Evolutionary conservation across 176 grass and related monocot species (phyloP).

Genomic region (Tuctoria greenei): DNA sequence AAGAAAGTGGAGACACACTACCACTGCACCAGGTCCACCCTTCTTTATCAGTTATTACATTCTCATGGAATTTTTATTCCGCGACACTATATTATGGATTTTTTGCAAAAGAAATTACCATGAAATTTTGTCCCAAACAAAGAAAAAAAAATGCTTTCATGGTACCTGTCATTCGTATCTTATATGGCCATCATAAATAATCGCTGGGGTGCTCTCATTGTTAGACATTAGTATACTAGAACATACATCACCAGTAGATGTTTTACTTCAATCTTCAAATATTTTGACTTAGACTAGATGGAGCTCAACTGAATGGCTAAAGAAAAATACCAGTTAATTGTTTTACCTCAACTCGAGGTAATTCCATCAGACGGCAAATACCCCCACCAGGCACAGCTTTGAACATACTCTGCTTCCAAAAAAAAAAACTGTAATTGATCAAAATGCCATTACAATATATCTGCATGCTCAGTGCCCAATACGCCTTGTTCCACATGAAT

Average conservation of each 20-base stretch:
- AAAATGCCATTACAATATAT: background rate
- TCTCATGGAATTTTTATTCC: conserved; percentile 48
- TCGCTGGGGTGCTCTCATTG: background rate
- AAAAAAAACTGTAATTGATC: background rate
- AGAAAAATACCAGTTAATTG: background rate
- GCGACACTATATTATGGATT: conserved; percentile 28
- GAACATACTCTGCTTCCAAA: background rate
- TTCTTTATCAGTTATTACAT: conserved; percentile 54
- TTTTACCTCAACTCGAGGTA: background rate
- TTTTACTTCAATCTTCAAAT: background rate
- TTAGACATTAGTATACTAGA: background rate
- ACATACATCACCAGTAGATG: background rate
- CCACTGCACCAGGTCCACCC: too few relatives aligned
- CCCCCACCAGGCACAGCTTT: background rate
- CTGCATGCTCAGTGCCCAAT: background rate
- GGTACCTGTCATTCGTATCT: background rate
- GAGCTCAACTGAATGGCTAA: background rate
- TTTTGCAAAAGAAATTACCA: conserved; percentile 5
- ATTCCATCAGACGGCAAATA: background rate
- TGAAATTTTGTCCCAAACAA: conserved; percentile 13
- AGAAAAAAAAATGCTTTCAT: background rate
- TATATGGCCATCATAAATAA: background rate
- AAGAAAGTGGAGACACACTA: too few relatives aligned
- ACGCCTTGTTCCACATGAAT: background rate
- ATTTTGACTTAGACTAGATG: background rate